Base-by-base conservation (phyloP, 164 flowering plant species). In the Vitis labrusca region DNA sequence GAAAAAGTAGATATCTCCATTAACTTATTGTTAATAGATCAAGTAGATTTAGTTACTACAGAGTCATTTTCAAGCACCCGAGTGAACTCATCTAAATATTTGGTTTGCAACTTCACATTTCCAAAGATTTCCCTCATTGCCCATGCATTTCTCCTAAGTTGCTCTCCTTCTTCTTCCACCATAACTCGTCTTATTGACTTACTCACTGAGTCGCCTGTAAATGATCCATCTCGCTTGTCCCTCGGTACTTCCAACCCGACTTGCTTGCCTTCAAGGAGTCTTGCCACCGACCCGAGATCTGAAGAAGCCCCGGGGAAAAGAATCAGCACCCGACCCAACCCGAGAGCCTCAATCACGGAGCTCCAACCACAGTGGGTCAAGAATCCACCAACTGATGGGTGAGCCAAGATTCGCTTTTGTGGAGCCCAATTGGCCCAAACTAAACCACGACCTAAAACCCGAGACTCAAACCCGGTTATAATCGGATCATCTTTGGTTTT, bases 301-400 rank as follows among this genome's bases (percentile, higher is more conserved):
- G 44, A 32, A 6, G 44, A 3, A 32, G 7, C 6, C 7, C 0
- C 7, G 44, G 88, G 88, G 14, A 83, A 64, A 29, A 84, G 27
- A 1, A 89, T 64, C 51, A 86, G 16, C 3, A 72, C 74, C 5
- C 74, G 74, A 1, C 90, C 94, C 7, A 61, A 65, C 0, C 65
- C 53, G 0, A 86, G 70, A 0, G 74, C 86, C 73, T 89, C 94
- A 0, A 86, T 60, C 5, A 77, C 74, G 3, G 90, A 88, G 73
- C 74, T 83, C 88, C 86, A 88, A 1, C 94, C 94, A 29, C 85
- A 82, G 69, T 88, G 91, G 44, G 89, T 84, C 77, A 90, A 61
- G 73, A 77, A 88, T 1, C 88, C 90, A 14, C 88, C 85, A 0
- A 85, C 71, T 5, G 90, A 63, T 0, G 68, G 72, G 57, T 88